Evolutionary conservation across 2,329 filamentous ascomycete genomes (phyloP).

Genomic region (Pseudocercospora fijiensis): DNA sequence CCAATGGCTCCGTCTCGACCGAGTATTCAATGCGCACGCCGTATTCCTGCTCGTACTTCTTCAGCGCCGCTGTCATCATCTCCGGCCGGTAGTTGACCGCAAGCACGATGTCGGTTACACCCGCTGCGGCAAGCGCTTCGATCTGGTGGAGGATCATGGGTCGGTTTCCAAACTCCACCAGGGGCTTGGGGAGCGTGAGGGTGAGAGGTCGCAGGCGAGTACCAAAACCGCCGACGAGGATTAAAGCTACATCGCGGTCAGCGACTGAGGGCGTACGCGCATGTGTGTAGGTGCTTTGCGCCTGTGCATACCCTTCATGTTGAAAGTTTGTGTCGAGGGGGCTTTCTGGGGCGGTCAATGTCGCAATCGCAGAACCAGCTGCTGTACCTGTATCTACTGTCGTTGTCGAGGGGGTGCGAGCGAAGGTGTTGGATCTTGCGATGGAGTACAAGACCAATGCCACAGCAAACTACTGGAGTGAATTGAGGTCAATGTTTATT

Average conservation of each 20-base stretch:
- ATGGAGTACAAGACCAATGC: conserved; percentile 37
- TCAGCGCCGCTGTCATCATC: conserved; percentile 91
- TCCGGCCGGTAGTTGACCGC: conserved; percentile 99
- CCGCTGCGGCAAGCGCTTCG: conserved; percentile 86
- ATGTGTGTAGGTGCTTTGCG: conserved; percentile 1
- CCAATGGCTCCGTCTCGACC: conserved; percentile 90
- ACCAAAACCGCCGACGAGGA: conserved; percentile 98
- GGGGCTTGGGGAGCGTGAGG: conserved; percentile 91
- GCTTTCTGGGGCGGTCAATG: conserved; percentile 11
- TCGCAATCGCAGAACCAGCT: conserved; percentile 21
- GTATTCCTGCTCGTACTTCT: conserved; percentile 92
- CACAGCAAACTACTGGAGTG: not conserved
- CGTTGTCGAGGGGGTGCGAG: conserved; percentile 14
- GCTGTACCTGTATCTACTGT: conserved; percentile 10
- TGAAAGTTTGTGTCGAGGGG: conserved; percentile 17
- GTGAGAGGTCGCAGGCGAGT: conserved; percentile 96
- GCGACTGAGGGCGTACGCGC: conserved; percentile 12
- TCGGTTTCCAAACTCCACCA: conserved; percentile 98
- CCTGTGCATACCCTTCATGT: conserved; percentile 28
- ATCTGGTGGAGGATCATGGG: conserved; percentile 99
- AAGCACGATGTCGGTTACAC: conserved; percentile 95
- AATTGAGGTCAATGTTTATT: not conserved
- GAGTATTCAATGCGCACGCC: conserved; percentile 96
- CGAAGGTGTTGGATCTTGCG: conserved; percentile 31
- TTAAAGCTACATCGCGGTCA: conserved; percentile 67